Percentiles rank a stretch among this genome's conserved stretches.
Conservation (phyloP, 768 basidiomycete species). For the Strobilomyces confusus region DNA sequence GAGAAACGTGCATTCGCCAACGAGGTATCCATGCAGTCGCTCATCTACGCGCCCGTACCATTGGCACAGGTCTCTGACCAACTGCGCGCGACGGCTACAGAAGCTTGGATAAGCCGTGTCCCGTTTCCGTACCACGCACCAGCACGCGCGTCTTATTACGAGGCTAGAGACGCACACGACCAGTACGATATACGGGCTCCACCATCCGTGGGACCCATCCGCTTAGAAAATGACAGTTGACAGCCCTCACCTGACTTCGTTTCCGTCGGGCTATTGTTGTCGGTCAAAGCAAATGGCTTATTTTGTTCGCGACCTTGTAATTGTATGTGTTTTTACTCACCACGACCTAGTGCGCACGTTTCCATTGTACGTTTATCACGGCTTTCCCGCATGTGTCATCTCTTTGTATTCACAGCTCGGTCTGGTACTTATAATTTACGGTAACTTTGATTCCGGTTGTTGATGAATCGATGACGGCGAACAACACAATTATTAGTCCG, state of each 20-base stretch:
- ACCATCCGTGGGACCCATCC: constrained; percentile 18
- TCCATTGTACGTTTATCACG: constrained; percentile 10
- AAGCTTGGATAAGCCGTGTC: constrained; percentile 55
- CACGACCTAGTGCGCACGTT: not conserved
- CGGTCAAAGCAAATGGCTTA: not conserved
- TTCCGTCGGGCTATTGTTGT: not conserved
- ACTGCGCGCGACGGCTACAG: constrained; percentile 51
- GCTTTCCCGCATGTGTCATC: not conserved
- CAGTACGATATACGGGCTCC: not conserved
- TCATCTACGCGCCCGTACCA: constrained; percentile 68
- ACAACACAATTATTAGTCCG: not conserved
- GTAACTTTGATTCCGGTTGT: not conserved
- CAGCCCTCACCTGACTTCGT: no score
- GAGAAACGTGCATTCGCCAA: constrained; percentile 1
- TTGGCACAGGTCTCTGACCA: constrained; percentile 50
- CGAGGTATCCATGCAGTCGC: constrained; percentile 6
- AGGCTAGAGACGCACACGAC: constrained; percentile 1
- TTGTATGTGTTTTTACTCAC: not conserved
- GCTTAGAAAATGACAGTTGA: constrained; percentile 11
- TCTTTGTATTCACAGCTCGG: constrained; percentile 5
- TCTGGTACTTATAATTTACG: constrained; percentile 6
- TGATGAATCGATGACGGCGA: not conserved
- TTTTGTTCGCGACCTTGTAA: constrained; percentile 4
- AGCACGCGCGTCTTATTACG: not conserved
- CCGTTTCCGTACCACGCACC: constrained; percentile 2